Conservation (phyloP, 2,329 filamentous ascomycete genomes). For the Cladosporium velox region DNA sequence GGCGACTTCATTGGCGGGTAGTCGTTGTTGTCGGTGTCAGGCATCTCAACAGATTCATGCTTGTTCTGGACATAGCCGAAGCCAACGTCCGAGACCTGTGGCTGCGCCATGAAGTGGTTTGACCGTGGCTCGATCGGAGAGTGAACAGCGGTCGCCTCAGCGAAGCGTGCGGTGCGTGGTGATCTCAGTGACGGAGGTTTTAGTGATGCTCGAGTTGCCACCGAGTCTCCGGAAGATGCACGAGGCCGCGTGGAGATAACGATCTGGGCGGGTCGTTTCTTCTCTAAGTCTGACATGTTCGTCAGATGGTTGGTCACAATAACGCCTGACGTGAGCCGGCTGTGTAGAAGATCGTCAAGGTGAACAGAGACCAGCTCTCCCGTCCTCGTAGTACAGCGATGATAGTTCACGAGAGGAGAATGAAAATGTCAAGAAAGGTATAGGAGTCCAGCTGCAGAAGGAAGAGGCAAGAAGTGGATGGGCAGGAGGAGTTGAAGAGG, state of each 20-base stretch:
- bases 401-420: constrained; percentile 11
- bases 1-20: constrained; percentile 71
- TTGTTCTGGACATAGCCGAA: constrained; percentile 80
- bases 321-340: constrained; percentile 34
- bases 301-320: constrained; percentile 38
- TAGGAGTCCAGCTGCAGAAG: constrained; percentile 24
- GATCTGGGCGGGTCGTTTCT: constrained; percentile 42
- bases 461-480: constrained; percentile 24
- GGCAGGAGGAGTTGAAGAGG: constrained; percentile 26
- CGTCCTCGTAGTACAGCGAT: constrained; percentile 23
- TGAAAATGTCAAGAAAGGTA: constrained; percentile 22
- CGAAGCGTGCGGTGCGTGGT: constrained; percentile 75
- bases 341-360: constrained; percentile 24
- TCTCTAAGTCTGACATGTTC: constrained; percentile 50
- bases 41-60: constrained; percentile 59
- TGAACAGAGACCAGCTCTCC: constrained; percentile 39
- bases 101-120: constrained; percentile 59
- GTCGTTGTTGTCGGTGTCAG: constrained; percentile 50
- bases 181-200: constrained; percentile 39
- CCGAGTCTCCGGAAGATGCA: constrained; percentile 38
- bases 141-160: constrained; percentile 76
- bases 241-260: constrained; percentile 44
- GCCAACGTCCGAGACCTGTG: constrained; percentile 81
- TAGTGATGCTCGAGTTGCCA: constrained; percentile 28
- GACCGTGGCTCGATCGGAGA: constrained; percentile 69